phyloP scores from a whole-genome alignment of 2,329 filamentous ascomycete genomes.

The Coccinonectria pachysandricola region DNA sequence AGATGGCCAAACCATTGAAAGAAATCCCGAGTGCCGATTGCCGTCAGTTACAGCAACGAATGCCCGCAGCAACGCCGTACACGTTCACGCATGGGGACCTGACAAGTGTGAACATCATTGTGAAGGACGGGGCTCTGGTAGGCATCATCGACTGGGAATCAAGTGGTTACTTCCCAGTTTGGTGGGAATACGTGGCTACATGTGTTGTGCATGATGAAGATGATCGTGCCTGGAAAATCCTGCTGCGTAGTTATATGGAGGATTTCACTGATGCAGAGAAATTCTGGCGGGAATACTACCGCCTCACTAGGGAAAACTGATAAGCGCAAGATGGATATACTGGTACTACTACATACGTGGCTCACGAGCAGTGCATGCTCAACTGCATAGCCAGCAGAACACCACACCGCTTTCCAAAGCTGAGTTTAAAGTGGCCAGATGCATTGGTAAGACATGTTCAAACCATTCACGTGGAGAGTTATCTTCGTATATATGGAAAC shows the following conservation, averaged over 20 bases:
- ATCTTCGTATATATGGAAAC: no score
- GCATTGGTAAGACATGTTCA: no score
- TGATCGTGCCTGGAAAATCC: constrained; percentile 13
- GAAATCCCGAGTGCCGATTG: constrained; percentile 1
- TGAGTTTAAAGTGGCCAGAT: no score
- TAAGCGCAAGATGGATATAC: no score
- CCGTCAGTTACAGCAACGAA: constrained; percentile 2
- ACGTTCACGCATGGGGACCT: constrained; percentile 29
- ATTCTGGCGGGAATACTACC: background rate
- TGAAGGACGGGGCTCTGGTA: constrained; percentile 23
- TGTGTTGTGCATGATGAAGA: constrained; percentile 19
- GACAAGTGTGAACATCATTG: constrained; percentile 28
- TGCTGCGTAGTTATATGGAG: background rate
- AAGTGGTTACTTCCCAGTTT: constrained; percentile 28
- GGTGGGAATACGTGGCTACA: constrained; percentile 25
- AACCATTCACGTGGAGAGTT: no score
- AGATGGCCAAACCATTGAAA: background rate
- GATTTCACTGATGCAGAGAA: background rate
- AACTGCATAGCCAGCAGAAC: no score
- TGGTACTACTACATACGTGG: no score
- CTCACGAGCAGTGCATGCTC: no score
- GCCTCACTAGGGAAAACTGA: background rate
- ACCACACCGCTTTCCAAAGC: no score
- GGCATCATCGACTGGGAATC: constrained; percentile 31
- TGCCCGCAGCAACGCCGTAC: constrained; percentile 13